Percentiles rank a stretch among this genome's conserved stretches.
Evolutionary conservation across 768 basidiomycete genomes (phyloP).

Genomic region (Phylloporus sp.): DNA sequence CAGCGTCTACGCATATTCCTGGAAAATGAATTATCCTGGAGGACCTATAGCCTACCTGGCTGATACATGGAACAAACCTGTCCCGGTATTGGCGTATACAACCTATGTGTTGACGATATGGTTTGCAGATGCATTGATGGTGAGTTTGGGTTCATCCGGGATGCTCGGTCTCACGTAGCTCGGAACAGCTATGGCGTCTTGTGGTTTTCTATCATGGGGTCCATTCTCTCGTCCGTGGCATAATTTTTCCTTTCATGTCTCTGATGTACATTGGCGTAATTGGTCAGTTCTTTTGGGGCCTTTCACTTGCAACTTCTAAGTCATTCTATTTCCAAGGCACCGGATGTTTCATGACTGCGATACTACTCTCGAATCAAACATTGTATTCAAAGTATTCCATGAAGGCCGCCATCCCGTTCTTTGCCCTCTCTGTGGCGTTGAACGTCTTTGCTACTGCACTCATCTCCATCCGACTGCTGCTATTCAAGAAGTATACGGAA

Average conservation of each 20-base stretch:
- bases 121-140: constrained; percentile 1
- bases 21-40: constrained; percentile 1
- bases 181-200: not conserved
- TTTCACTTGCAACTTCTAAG: too few species aligned
- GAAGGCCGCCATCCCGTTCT: not conserved
- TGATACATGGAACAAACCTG: not conserved
- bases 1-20: not conserved
- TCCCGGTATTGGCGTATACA: not conserved
- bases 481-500: not conserved
- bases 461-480: not conserved
- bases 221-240: not conserved
- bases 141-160: not conserved
- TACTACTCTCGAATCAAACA: not conserved
- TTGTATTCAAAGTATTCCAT: not conserved
- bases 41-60: not conserved
- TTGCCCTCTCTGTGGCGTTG: not conserved
- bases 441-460: not conserved
- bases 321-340: too few species aligned
- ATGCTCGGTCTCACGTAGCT: not conserved
- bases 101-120: not conserved
- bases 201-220: not conserved
- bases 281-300: not conserved
- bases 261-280: not conserved
- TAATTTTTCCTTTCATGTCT: not conserved
- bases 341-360: not conserved